phyloP scores from a whole-genome alignment of 192 early-diverging fungal species.

The Pilobolus umbonatus region DNA sequence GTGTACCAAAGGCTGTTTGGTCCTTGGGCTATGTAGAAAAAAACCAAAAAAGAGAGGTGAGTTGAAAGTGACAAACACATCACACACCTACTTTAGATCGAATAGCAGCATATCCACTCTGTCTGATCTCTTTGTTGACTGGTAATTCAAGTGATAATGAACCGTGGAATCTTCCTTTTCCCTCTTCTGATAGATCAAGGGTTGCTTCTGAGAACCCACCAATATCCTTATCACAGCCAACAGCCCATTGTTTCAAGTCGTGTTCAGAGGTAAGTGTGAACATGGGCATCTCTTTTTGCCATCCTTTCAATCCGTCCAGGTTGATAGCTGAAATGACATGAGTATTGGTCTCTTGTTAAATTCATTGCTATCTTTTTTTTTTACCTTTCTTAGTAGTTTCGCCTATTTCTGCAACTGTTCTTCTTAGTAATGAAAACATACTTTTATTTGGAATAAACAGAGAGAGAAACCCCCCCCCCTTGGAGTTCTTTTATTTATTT shows the following conservation, averaged over 20 bases:
- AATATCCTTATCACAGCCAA: constrained; percentile 91
- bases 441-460: not conserved
- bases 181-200: constrained; percentile 64
- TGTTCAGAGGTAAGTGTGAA: constrained; percentile 54
- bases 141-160: constrained; percentile 77
- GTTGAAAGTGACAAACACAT: not conserved
- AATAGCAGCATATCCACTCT: constrained; percentile 91
- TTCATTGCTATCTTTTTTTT: not conserved
- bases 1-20: constrained; percentile 67
- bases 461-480: too few species aligned
- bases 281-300: constrained; percentile 71
- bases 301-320: constrained; percentile 43
- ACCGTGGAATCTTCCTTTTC: constrained; percentile 71
- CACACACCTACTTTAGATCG: constrained; percentile 57
- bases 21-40: constrained; percentile 42
- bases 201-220: constrained; percentile 74
- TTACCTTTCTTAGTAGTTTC: constrained; percentile 31
- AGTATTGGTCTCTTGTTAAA: not conserved
- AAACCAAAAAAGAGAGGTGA: not conserved
- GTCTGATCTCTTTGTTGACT: constrained; percentile 59
- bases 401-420: constrained; percentile 25
- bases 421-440: constrained; percentile 32
- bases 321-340: constrained; percentile 7
- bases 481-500: too few species aligned
- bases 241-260: constrained; percentile 69